These are phyloP conservation scores for Dittrichia graveolens DNA, from an alignment of 129 eudicot species.

Conservation along the genomic window DNA sequence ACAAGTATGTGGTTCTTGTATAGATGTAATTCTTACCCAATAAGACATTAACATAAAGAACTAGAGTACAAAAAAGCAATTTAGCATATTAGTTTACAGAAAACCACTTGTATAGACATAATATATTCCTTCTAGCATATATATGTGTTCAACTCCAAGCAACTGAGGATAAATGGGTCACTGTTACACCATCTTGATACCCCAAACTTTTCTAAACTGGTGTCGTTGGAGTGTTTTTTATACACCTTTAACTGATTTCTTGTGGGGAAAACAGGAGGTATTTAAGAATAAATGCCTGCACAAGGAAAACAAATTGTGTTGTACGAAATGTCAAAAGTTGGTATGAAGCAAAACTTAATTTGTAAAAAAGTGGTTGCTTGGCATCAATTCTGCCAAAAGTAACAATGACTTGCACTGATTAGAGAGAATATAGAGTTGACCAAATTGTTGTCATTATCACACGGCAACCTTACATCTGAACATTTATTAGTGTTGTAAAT, in stretches of 20 bases:
- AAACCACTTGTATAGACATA: too few species aligned
- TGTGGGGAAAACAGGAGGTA: conserved; percentile 67
- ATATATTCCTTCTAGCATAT: too few species aligned
- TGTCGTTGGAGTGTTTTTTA: conserved; percentile 37
- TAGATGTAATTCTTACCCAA: too few species aligned
- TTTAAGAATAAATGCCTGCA: conserved; percentile 96
- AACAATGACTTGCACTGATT: not conserved
- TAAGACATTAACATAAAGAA: too few species aligned
- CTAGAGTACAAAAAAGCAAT: too few species aligned
- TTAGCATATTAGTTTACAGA: too few species aligned
- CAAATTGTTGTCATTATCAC: not conserved
- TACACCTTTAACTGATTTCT: conserved; percentile 42
- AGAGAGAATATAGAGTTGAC: not conserved
- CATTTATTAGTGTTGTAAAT: too few species aligned
- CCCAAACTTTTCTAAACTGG: conserved; percentile 37
- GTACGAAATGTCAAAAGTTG: conserved; percentile 13
- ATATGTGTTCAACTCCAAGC: conserved; percentile 4
- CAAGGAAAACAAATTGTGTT: conserved; percentile 15
- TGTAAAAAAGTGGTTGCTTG: not conserved
- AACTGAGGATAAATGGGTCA: conserved; percentile 20
- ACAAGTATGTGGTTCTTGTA: too few species aligned
- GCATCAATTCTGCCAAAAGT: not conserved
- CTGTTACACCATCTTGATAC: conserved; percentile 40
- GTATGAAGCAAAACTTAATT: not conserved
- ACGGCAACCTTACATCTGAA: not conserved